phyloP scores from a whole-genome alignment of 805 yeast genomes.

The Ogataea degrootiae region DNA sequence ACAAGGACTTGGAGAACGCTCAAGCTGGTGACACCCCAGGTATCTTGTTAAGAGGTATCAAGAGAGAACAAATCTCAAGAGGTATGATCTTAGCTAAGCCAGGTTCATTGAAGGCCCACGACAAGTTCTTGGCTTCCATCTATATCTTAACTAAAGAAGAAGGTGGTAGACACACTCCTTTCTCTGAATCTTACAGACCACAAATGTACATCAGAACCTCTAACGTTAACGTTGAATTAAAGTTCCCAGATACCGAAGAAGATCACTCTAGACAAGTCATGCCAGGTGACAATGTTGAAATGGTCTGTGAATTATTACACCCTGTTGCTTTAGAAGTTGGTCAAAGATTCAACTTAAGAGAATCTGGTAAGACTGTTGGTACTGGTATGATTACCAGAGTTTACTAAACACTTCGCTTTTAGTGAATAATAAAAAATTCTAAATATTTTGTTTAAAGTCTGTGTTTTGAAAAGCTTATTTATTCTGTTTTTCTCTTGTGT shows the following conservation, averaged over 20 bases:
- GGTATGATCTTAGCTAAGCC: slow-evolving; percentile 98
- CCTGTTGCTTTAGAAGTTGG: slow-evolving; percentile 94
- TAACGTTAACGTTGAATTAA: slow-evolving; percentile 85
- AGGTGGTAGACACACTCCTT: slow-evolving; percentile 99
- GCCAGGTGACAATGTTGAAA: slow-evolving; percentile 98
- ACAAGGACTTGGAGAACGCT: slow-evolving; percentile 95
- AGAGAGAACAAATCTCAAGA: slow-evolving; percentile 94
- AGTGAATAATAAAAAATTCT: too few relatives aligned
- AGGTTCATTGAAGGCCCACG: slow-evolving; percentile 86
- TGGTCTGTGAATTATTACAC: slow-evolving; percentile 83
- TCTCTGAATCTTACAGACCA: slow-evolving; percentile 96
- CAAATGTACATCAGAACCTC: slow-evolving; percentile 96
- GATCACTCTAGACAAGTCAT: slow-evolving; percentile 87
- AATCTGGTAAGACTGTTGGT: slow-evolving; percentile 99
- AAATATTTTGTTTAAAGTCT: too few relatives aligned
- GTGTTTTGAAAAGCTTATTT: too few relatives aligned
- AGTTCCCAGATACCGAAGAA: slow-evolving; percentile 75
- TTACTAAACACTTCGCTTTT: slow-evolving; percentile 15
- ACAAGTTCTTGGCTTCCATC: slow-evolving; percentile 88
- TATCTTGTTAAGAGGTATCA: slow-evolving; percentile 93
- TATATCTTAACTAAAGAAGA: slow-evolving; percentile 93
- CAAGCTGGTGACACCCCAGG: slow-evolving; percentile 99
- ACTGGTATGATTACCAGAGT: slow-evolving; percentile 92
- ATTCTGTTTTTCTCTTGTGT: too few relatives aligned
- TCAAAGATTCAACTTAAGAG: slow-evolving; percentile 98